Conservation (phyloP, 2,329 filamentous ascomycete species). For the Cryoendolithus antarcticus region DNA sequence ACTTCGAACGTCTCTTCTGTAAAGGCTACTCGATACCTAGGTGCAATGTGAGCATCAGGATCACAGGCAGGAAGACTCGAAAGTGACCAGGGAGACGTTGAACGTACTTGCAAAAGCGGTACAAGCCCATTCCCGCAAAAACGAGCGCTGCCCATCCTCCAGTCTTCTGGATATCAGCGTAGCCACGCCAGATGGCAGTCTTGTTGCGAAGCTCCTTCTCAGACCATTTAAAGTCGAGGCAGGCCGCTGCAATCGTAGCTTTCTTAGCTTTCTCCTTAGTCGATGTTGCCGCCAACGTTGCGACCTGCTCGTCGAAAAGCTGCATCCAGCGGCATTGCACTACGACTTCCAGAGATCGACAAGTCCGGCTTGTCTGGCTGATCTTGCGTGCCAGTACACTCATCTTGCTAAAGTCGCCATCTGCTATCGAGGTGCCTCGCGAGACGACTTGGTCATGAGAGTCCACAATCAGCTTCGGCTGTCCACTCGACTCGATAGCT, state of each 20-base stretch:
- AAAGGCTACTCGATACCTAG: slow-evolving; percentile 34
- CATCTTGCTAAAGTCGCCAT: slow-evolving; percentile 28
- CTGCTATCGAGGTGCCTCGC: slow-evolving; percentile 13
- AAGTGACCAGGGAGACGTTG: too few species aligned
- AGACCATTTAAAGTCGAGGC: slow-evolving; percentile 41
- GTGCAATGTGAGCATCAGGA: too few species aligned
- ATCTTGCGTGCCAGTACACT: slow-evolving; percentile 33
- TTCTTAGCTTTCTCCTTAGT: slow-evolving; percentile 36
- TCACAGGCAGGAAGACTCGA: too few species aligned
- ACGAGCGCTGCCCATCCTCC: slow-evolving; percentile 45
- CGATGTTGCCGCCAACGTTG: slow-evolving; percentile 22
- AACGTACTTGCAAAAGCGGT: slow-evolving; percentile 47
- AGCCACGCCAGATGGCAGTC: slow-evolving; percentile 43
- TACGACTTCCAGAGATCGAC: slow-evolving; percentile 46
- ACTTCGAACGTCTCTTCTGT: slow-evolving; percentile 38
- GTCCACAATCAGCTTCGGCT: slow-evolving; percentile 15
- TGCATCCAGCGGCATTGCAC: slow-evolving; percentile 47
- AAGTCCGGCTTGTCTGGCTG: slow-evolving; percentile 40
- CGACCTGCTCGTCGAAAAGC: slow-evolving; percentile 41
- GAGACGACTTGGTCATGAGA: slow-evolving; percentile 10
- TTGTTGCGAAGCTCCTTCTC: slow-evolving; percentile 47
- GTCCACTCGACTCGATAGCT: slow-evolving; percentile 18
- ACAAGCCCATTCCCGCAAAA: slow-evolving; percentile 46
- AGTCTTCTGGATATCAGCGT: slow-evolving; percentile 45
- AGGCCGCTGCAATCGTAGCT: slow-evolving; percentile 41